Evolutionary conservation across 306 rosid species (phyloP).

Genomic region (Fagus crenata): DNA sequence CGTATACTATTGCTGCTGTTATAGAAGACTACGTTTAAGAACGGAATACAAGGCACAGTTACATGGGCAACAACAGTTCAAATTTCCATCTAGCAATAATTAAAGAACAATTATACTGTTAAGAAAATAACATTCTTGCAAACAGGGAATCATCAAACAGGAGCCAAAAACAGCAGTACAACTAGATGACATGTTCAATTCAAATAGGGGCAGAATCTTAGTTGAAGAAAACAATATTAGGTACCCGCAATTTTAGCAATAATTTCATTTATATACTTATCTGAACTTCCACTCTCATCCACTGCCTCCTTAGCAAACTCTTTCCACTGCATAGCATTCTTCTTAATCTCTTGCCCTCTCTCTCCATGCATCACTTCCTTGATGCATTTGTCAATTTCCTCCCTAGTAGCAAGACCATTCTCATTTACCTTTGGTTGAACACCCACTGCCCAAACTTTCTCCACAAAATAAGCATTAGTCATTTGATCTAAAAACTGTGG

Average conservation of each 20-base stretch:
- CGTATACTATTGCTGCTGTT: too few relatives aligned
- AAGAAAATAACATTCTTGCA: too few relatives aligned
- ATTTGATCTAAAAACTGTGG: background rate
- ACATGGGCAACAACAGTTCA: too few relatives aligned
- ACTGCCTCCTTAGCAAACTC: background rate
- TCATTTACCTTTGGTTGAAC: conserved; percentile 3
- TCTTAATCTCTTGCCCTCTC: background rate
- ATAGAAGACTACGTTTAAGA: too few relatives aligned
- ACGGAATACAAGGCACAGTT: too few relatives aligned
- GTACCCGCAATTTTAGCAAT: background rate
- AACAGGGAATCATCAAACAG: too few relatives aligned
- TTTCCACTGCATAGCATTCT: conserved; percentile 7
- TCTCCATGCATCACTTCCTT: background rate
- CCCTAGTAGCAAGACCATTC: background rate
- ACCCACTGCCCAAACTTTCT: conserved; percentile 4
- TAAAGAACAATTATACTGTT: too few relatives aligned
- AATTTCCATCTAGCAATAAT: too few relatives aligned
- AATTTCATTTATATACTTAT: background rate
- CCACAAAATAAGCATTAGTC: background rate
- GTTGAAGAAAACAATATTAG: background rate
- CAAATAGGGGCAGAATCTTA: background rate
- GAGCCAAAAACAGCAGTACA: too few relatives aligned
- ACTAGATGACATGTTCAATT: too few relatives aligned
- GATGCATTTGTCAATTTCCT: background rate
- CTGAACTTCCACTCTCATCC: conserved; percentile 7